Evolutionary conservation across 225 moss, liverwort and hornwort genomes (phyloP).

Genomic region (Pseudoscleropodium purum): DNA sequence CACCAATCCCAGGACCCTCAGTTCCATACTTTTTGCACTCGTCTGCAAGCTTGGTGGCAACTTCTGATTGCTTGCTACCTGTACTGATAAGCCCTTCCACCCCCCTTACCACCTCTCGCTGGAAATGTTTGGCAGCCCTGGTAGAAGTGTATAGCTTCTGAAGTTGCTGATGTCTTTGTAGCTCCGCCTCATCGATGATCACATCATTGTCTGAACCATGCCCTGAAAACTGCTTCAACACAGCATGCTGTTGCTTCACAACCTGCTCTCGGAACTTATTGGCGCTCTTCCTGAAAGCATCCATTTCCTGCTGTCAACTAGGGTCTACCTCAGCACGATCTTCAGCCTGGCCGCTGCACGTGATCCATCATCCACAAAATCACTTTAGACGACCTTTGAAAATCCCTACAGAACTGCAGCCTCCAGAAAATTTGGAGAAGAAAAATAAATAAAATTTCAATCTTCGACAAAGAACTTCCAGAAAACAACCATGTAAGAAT

Average conservation of each 20-base stretch:
- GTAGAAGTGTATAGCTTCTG: slow-evolving; percentile 81
- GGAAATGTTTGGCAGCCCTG: slow-evolving; percentile 78
- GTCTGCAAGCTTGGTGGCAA: slow-evolving; percentile 69
- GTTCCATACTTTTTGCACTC: slow-evolving; percentile 83
- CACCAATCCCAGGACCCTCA: slow-evolving; percentile 64
- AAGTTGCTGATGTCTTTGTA: slow-evolving; percentile 83
- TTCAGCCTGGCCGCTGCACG: slow-evolving; percentile 5
- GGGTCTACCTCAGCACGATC: not conserved
- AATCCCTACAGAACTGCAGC: not conserved
- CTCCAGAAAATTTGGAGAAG: not conserved
- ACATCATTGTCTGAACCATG: slow-evolving; percentile 41
- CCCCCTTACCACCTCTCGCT: slow-evolving; percentile 80
- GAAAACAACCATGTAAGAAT: not conserved
- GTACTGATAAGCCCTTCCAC: slow-evolving; percentile 66
- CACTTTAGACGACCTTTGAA: not conserved
- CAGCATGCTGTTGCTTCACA: slow-evolving; percentile 44
- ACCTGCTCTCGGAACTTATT: slow-evolving; percentile 41
- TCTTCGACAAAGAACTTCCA: not conserved
- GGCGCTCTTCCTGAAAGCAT: slow-evolving; percentile 47
- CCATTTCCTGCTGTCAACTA: slow-evolving; percentile 23
- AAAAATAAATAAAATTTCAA: not conserved
- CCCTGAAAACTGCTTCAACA: slow-evolving; percentile 33
- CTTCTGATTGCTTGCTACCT: slow-evolving; percentile 72
- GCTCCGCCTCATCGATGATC: slow-evolving; percentile 70
- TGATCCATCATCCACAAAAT: slow-evolving; percentile 1